A percentile compares a stretch with the other conserved stretches of the same genome.
phyloP scores from a whole-genome alignment of 2,329 filamentous ascomycete species.

The Alternaria conjuncta region DNA sequence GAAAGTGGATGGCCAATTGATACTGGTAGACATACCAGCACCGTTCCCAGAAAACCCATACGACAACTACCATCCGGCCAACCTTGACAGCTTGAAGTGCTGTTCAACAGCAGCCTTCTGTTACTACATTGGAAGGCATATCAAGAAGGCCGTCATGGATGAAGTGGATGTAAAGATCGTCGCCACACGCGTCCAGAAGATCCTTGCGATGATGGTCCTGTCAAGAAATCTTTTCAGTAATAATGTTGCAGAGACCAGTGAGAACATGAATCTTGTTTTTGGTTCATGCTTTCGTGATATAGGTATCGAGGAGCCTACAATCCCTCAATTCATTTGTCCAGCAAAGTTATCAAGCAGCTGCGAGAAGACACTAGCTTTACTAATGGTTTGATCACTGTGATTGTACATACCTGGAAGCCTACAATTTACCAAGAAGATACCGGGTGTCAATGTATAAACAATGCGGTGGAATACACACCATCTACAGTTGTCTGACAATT shows the following conservation, averaged over 20 bases:
- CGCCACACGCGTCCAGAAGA: not conserved
- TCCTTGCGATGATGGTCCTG: not conserved
- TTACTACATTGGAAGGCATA: not conserved
- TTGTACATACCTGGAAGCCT: not conserved
- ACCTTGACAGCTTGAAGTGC: not conserved
- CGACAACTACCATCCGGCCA: not conserved
- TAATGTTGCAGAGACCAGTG: fast-evolving
- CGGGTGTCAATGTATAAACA: not conserved
- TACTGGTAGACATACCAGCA: not conserved
- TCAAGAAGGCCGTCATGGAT: not conserved
- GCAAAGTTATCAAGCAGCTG: not conserved
- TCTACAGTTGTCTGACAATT: not conserved
- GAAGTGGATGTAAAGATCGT: not conserved
- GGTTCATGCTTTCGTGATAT: too few relatives aligned
- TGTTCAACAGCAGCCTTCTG: not conserved
- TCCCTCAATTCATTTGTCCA: too few relatives aligned
- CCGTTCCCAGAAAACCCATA: not conserved
- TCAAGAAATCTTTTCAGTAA: not conserved
- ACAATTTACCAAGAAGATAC: not conserved
- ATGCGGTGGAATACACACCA: not conserved
- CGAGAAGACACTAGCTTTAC: not conserved
- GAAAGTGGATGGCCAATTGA: too few relatives aligned
- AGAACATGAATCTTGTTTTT: not conserved
- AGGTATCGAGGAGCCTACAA: too few relatives aligned
- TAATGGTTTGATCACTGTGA: not conserved